Evolutionary conservation across 2,329 filamentous ascomycete genomes (phyloP), one percentile per base, ranked within the genome.

Genomic region (Epichloe uncinata): DNA sequence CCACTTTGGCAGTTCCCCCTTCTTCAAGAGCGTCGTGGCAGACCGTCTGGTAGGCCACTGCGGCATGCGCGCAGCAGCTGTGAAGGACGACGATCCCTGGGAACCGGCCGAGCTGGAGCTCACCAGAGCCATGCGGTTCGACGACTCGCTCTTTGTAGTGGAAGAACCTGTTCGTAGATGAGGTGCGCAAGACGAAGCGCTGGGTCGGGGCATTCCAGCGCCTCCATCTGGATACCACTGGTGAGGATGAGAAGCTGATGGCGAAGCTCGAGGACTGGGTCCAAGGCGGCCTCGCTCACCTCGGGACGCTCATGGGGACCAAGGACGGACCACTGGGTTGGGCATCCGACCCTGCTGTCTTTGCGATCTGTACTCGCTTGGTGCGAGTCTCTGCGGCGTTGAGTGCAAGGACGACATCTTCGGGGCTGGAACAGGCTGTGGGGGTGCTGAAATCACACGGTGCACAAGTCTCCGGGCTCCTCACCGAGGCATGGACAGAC

Each of bases 151-250:
- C 0, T 98, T 98, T 62, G 83, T 78, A 0, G 76, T 88, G 50
- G 93, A 98, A 66, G 90, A 98, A 98, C 62, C 74, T 96, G n/a
- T 97, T 87, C 64, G 72, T 91, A 46, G 91, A 97, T 63, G 82
- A 89, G 57, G 78, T 87, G 5, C 74, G 81, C 45, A 90, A 96
- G 63, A 73, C 81, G 3, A 68, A 73, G 16, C 63, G 80, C n/a
- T 96, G 89, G 88, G 67, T 74, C 0, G 64, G 63, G 15, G 69
- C 78, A 3, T 67, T 85, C 33, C 51, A 57, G 16, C 43, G 50
- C 38, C 30, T 66, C 35, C 20, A 49, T 4, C 61, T 57, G 55
- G 49, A 55, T 3, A 3, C 26, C 26, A 30, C 26, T 9, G 49
- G 45, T 3, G 50, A 58, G 1, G 61, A 60, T 8, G 49, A 47